Conservation (phyloP, 2,329 filamentous ascomycete species). For the Aspergillus terreus region DNA sequence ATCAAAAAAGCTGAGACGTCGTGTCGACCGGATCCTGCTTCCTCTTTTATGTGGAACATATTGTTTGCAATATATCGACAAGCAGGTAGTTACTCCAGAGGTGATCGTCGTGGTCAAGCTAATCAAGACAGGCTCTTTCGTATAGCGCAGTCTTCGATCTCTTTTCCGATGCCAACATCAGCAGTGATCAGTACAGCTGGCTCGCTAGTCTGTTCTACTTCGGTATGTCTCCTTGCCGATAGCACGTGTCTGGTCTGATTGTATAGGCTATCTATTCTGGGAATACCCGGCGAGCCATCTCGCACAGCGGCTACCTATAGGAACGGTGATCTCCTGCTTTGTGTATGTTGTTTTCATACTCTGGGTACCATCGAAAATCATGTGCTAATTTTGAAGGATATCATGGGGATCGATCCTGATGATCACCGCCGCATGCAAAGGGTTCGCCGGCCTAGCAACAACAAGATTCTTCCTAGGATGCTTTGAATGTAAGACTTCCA, state of each 20-base stretch:
- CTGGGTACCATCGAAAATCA: neutral
- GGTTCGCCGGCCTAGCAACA: constrained; percentile 42
- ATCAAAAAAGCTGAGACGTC: constrained; percentile 33
- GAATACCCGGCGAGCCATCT: constrained; percentile 42
- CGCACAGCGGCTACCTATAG: constrained; percentile 24
- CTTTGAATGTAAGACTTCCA: constrained; percentile 34
- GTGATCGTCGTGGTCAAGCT: neutral
- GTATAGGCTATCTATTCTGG: constrained; percentile 34
- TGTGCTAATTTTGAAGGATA: constrained; percentile 12
- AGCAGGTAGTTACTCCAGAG: constrained; percentile 24
- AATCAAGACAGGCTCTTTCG: constrained; percentile 41
- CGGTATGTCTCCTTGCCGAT: constrained; percentile 16
- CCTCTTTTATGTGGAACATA: constrained; percentile 45
- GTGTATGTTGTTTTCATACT: constrained; percentile 2
- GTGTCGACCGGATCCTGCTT: constrained; percentile 50
- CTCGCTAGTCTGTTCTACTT: constrained; percentile 56
- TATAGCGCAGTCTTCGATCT: constrained; percentile 57
- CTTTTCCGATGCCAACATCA: constrained; percentile 47
- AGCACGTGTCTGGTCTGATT: neutral
- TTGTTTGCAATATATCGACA: constrained; percentile 54
- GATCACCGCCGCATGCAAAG: constrained; percentile 39
- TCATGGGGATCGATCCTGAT: constrained; percentile 46
- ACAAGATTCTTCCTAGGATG: constrained; percentile 47
- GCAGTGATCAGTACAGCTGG: constrained; percentile 46
- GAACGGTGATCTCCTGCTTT: constrained; percentile 14